phyloP scores from a whole-genome alignment of 306 rosid species.

The Dalbergia oliveri region DNA sequence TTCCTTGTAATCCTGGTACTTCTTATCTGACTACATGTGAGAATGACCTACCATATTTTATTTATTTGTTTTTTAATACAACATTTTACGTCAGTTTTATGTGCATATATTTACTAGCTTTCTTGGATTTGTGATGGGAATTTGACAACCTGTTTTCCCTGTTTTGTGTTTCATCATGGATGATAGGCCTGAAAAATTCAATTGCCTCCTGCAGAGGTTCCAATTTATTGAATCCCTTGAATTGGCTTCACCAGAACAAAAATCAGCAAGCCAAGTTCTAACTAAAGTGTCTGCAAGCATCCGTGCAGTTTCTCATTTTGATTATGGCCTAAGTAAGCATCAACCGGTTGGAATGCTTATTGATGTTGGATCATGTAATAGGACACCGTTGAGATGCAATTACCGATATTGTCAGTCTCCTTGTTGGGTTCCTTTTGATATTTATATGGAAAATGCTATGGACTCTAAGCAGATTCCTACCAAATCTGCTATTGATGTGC shows the following conservation, averaged over 20 bases:
- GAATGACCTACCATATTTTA: conserved; percentile 30
- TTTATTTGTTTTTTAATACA: conserved; percentile 22
- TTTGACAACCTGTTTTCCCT: conserved; percentile 39
- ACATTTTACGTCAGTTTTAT: conserved; percentile 25
- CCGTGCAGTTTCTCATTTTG: conserved; percentile 57
- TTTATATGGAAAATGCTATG: conserved; percentile 81
- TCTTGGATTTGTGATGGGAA: conserved; percentile 39
- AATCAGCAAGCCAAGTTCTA: conserved; percentile 56
- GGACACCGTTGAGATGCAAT: conserved; percentile 50
- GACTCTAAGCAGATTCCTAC: conserved; percentile 74
- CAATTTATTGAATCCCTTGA: conserved; percentile 66
- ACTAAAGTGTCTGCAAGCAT: conserved; percentile 62
- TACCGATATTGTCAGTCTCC: conserved; percentile 57
- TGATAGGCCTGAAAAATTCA: conserved; percentile 79
- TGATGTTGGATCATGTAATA: conserved; percentile 56
- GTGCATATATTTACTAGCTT: conserved; percentile 34
- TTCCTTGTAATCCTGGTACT: background rate
- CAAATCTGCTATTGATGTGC: conserved; percentile 69
- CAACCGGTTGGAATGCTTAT: conserved; percentile 60
- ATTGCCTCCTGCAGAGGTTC: conserved; percentile 71
- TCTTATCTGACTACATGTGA: conserved; percentile 24
- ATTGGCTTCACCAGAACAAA: conserved; percentile 56
- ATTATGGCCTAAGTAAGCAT: conserved; percentile 59
- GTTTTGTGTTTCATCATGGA: conserved; percentile 33
- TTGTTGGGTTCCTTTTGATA: conserved; percentile 80